These are phyloP conservation scores for Epicoccum nigrum DNA, from an alignment of 2,329 filamentous ascomycete species.

Conservation along the genomic window DNA sequence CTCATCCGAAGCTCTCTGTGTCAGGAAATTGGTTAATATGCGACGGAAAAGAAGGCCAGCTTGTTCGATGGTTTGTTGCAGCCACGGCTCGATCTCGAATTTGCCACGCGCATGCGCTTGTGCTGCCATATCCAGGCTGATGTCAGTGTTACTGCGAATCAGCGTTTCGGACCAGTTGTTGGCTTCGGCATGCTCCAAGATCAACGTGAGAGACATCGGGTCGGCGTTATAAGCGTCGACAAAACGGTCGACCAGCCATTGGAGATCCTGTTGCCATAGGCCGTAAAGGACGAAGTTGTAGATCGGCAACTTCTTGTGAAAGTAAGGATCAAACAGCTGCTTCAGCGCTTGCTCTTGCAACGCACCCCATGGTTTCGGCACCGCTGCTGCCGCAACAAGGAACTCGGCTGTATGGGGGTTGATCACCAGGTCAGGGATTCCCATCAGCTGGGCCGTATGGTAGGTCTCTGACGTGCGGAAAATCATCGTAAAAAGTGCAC, in stretches of 20 bases:
- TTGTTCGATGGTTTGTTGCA: slow-evolving; percentile 70
- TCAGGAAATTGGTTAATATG: slow-evolving; percentile 78
- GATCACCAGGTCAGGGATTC: slow-evolving; percentile 66
- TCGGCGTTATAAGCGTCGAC: slow-evolving; percentile 76
- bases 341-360: slow-evolving; percentile 77
- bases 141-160: slow-evolving; percentile 77
- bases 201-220: slow-evolving; percentile 69
- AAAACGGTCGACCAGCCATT: slow-evolving; percentile 82
- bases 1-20: slow-evolving; percentile 84
- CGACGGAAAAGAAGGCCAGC: slow-evolving; percentile 70
- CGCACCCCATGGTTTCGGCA: slow-evolving; percentile 76
- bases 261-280: slow-evolving; percentile 86
- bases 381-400: slow-evolving; percentile 76
- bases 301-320: slow-evolving; percentile 76
- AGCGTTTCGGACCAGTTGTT: slow-evolving; percentile 86
- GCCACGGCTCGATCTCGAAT: slow-evolving; percentile 84
- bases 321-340: slow-evolving; percentile 81
- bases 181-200: slow-evolving; percentile 80
- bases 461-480: slow-evolving; percentile 64
- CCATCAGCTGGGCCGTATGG: slow-evolving; percentile 60
- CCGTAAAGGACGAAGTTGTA: slow-evolving; percentile 90
- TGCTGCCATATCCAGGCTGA: slow-evolving; percentile 86
- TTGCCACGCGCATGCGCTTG: slow-evolving; percentile 79
- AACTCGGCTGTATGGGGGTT: slow-evolving; percentile 80
- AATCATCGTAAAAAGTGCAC: slow-evolving; percentile 67